Percentiles rank a stretch among this genome's conserved stretches.
Conservation (phyloP, 2,329 filamentous ascomycete genomes). For the Scortechinia acanthostroma region DNA sequence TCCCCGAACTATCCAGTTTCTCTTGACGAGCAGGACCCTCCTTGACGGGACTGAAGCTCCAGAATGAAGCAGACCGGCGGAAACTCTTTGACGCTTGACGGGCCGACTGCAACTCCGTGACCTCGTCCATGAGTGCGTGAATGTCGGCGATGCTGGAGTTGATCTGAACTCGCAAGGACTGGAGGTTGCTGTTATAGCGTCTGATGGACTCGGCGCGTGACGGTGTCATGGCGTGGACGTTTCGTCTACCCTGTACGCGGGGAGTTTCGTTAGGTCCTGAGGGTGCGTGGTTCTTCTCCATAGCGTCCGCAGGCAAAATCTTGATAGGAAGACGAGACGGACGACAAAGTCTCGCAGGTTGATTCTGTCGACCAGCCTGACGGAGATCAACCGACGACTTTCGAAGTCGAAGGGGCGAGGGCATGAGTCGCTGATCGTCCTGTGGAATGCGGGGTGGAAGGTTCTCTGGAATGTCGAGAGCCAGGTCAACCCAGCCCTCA, state of each 20-base stretch:
- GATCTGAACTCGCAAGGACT: neutral
- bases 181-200: neutral
- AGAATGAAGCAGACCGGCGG: slow-evolving; percentile 22
- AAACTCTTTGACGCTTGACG: neutral
- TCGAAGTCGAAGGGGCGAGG: slow-evolving; percentile 14
- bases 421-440: slow-evolving; percentile 9
- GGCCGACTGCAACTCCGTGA: neutral
- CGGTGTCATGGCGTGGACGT: neutral
- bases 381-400: slow-evolving; percentile 8
- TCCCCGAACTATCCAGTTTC: neutral
- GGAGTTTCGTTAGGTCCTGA: no score
- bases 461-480: no score
- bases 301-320: neutral
- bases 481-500: slow-evolving; percentile 1
- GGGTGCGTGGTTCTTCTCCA: no score
- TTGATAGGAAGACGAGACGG: neutral
- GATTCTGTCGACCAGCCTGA: no score
- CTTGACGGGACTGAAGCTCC: slow-evolving; percentile 22
- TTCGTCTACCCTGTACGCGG: neutral
- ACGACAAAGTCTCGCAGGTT: neutral
- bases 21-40: neutral
- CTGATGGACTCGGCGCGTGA: no score
- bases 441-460: no score
- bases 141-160: neutral
- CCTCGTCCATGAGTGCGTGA: neutral